Evolutionary conservation across 208 protist genomes (phyloP).

Genomic region (Crithidia bombi): DNA sequence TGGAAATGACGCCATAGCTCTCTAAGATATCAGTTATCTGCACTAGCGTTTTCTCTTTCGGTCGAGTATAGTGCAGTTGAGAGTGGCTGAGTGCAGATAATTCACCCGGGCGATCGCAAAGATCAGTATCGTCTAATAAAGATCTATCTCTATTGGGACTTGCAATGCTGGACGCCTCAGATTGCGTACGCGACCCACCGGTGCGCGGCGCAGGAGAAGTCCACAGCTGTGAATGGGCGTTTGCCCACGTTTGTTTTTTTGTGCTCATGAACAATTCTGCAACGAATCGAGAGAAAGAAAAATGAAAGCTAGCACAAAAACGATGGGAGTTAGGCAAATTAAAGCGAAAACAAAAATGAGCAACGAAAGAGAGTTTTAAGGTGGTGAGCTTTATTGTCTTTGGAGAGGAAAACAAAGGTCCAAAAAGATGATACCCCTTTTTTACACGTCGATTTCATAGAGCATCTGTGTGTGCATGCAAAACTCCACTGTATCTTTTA

Average conservation of each 20-base stretch:
- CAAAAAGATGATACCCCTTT: too few relatives aligned
- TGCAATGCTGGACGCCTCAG: conserved; percentile 31
- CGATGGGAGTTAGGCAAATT: not conserved
- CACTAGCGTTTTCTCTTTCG: conserved; percentile 24
- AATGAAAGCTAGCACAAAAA: conserved; percentile 10
- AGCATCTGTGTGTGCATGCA: too few relatives aligned
- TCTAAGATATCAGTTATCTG: conserved; percentile 71
- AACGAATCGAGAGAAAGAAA: not conserved
- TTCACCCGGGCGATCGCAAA: not conserved
- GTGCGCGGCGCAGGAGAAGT: conserved; percentile 23
- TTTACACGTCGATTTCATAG: too few relatives aligned
- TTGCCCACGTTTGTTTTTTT: conserved; percentile 37
- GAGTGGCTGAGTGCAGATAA: conserved; percentile 7
- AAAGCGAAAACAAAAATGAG: not conserved
- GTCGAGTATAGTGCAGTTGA: not conserved
- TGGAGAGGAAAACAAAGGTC: too few relatives aligned
- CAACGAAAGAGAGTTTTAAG: too few relatives aligned
- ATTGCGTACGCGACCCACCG: conserved; percentile 27
- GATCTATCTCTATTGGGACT: conserved; percentile 43
- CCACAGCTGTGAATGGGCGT: conserved; percentile 39
- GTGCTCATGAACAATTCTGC: conserved; percentile 22
- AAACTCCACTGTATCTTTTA: too few relatives aligned
- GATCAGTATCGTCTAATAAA: conserved; percentile 21
- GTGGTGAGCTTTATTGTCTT: too few relatives aligned
- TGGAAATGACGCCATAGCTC: conserved; percentile 41